Percentiles rank a stretch among this genome's conserved stretches.
phyloP scores from a whole-genome alignment of 805 yeast genomes.

The Candida insectorum region DNA sequence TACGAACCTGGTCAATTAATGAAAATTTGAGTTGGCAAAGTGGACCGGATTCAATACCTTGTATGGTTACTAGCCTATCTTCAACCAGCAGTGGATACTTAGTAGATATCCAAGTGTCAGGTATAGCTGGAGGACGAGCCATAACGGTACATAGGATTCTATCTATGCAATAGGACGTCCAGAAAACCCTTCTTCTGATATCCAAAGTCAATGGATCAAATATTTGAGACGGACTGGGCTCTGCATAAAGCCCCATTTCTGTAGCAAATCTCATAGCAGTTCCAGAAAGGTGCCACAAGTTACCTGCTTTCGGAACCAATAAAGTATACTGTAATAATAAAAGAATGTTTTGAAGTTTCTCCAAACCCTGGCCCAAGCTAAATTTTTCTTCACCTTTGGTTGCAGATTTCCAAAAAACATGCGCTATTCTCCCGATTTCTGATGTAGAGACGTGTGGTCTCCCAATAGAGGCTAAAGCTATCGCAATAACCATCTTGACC shows the following conservation, averaged over 20 bases:
- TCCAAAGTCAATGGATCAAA: slow-evolving; percentile 11
- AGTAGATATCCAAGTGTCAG: slow-evolving; percentile 12
- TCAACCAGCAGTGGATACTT: slow-evolving; percentile 11
- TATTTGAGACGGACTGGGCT: slow-evolving; percentile 9
- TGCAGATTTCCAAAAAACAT: slow-evolving; percentile 12
- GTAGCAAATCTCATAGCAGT: slow-evolving; percentile 13
- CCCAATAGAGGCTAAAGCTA: slow-evolving; percentile 10
- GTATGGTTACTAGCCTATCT: slow-evolving; percentile 9
- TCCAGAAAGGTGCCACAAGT: slow-evolving; percentile 14
- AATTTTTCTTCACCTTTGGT: slow-evolving; percentile 4
- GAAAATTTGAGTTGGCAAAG: slow-evolving; percentile 12
- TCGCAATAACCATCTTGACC: slow-evolving; percentile 12
- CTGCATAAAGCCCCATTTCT: slow-evolving; percentile 13
- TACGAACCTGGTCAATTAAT: slow-evolving; percentile 10
- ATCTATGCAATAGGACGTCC: slow-evolving; percentile 13
- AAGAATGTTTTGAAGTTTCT: slow-evolving; percentile 10
- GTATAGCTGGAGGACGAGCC: slow-evolving; percentile 12
- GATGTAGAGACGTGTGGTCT: slow-evolving; percentile 11
- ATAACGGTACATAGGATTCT: slow-evolving; percentile 10
- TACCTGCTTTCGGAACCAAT: slow-evolving; percentile 13
- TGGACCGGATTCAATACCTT: slow-evolving; percentile 8
- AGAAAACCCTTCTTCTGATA: slow-evolving; percentile 10
- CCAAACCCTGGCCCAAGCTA: slow-evolving; percentile 9
- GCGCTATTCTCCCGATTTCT: slow-evolving; percentile 12
- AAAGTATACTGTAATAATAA: slow-evolving; percentile 11